Conservation (phyloP, 1,139 yeast genomes). For the Magnusiomyces paraingens region DNA sequence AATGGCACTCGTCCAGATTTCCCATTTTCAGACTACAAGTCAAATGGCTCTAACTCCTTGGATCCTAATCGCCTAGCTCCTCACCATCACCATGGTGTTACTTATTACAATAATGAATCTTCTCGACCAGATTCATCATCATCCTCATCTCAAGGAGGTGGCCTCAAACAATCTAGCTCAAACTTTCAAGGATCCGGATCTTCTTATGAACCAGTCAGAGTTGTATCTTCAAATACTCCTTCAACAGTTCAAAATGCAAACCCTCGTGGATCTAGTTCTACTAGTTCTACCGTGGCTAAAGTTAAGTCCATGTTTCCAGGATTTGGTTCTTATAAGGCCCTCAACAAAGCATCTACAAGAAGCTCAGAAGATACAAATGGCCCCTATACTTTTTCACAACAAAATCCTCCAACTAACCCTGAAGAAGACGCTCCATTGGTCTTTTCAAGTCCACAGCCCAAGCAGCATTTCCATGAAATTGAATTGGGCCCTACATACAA, state of each 20-base stretch:
- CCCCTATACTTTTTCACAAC: neutral
- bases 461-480: constrained; percentile 13
- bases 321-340: constrained; percentile 13
- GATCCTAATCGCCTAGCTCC: neutral
- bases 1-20: neutral
- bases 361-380: neutral
- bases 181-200: too few relatives aligned
- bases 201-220: too few relatives aligned
- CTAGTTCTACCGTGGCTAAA: constrained; percentile 9
- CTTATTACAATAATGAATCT: neutral
- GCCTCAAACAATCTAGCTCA: too few relatives aligned
- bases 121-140: neutral
- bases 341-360: constrained; percentile 5
- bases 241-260: too few relatives aligned
- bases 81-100: neutral
- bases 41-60: neutral
- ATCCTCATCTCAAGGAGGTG: too few relatives aligned
- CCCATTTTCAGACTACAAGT: neutral
- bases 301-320: constrained; percentile 17
- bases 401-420: neutral
- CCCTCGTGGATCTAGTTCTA: neutral
- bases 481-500: constrained; percentile 14
- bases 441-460: constrained; percentile 3
- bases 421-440: neutral
- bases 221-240: too few relatives aligned